Evolutionary conservation across 2,329 filamentous ascomycete genomes (phyloP), one percentile per base, ranked within the genome.

Genomic region (Colletotrichum musae): DNA sequence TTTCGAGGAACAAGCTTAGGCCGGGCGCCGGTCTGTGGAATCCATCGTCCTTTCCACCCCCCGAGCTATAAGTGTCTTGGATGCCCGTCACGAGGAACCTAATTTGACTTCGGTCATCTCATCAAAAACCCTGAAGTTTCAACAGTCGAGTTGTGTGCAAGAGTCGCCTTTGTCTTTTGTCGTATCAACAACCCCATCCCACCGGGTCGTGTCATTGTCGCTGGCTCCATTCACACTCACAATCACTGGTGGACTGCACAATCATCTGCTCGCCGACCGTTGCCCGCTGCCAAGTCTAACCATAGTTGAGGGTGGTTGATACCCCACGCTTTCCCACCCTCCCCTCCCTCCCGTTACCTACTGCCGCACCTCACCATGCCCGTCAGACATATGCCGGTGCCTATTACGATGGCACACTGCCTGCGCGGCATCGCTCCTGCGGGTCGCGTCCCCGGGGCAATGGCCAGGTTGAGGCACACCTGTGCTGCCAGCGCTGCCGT

Each of bases 51-150:
- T 61, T 43, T n/a, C 41, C 48, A 18, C 47, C 28, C 48, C 3
- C 47, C 28, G 32, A 59, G 41, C 53, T 68, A 68, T 68, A 68
- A 68, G 61, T 48, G 53, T 59, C 54, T 68, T 56, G 58, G 48
- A 24, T 53, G 66, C 54, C 66, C 66, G 48, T 68, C 61, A 65
- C 61, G 28, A 51, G 41, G 5, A 54, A 26, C 54, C 9, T 45
- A 13, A 32, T 64, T 43, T 65, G 61, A 68, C 54, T 65, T 59
- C 66, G 58, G 61, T 56, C 66, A 68, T 45, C 39, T 52, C 61
- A 64, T 48, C 47, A 32, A 24, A 24, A n/a, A 18, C n/a, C 6
- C 45, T 10, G 45, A 36, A 36, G 32, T 10, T 36, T 36, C 32
- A 36, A 36, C 7, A 36, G 7, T 36, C 32, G 32, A 36, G 32